Conservation (phyloP, 495 filamentous ascomycete genomes). For the Trichoderma asperelloides region DNA sequence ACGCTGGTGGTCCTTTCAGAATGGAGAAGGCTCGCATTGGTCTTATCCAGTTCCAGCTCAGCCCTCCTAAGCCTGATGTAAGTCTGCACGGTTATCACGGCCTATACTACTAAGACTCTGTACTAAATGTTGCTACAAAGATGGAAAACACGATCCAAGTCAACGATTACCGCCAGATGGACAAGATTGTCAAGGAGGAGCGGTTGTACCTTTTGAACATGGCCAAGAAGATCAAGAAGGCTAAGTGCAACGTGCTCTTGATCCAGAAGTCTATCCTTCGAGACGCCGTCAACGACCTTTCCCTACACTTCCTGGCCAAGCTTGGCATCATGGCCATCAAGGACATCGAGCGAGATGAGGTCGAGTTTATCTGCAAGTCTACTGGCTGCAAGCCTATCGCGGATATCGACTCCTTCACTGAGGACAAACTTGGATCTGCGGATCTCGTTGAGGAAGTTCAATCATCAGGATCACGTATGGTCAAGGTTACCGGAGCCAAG, state of each 20-base stretch:
- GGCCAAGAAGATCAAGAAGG: slow-evolving; percentile 99
- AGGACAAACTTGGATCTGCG: slow-evolving; percentile 96
- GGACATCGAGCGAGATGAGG: slow-evolving; percentile 96
- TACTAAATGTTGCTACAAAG: slow-evolving; percentile 31
- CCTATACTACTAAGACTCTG: not conserved
- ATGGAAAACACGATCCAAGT: slow-evolving; percentile 99
- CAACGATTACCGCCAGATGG: slow-evolving; percentile 99
- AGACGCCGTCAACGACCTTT: slow-evolving; percentile 95
- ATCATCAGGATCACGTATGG: slow-evolving; percentile 75
- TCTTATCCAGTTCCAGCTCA: slow-evolving; percentile 96
- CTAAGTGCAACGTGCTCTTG: slow-evolving; percentile 96
- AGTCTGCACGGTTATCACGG: slow-evolving; percentile 20
- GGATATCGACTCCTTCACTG: slow-evolving; percentile 96
- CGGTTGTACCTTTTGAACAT: slow-evolving; percentile 95
- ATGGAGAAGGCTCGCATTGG: slow-evolving; percentile 98
- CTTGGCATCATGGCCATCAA: slow-evolving; percentile 92
- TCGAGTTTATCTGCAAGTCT: slow-evolving; percentile 97
- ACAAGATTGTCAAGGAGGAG: slow-evolving; percentile 99
- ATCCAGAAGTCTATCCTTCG: slow-evolving; percentile 98
- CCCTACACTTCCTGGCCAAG: slow-evolving; percentile 93
- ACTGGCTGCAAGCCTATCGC: slow-evolving; percentile 98
- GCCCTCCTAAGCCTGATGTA: slow-evolving; percentile 94
- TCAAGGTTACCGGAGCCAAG: slow-evolving; percentile 90
- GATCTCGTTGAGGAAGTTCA: slow-evolving; percentile 92
- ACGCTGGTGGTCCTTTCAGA: slow-evolving; percentile 77